phyloP scores from a whole-genome alignment of 495 filamentous ascomycete species.

The Neurospora pannonica region DNA sequence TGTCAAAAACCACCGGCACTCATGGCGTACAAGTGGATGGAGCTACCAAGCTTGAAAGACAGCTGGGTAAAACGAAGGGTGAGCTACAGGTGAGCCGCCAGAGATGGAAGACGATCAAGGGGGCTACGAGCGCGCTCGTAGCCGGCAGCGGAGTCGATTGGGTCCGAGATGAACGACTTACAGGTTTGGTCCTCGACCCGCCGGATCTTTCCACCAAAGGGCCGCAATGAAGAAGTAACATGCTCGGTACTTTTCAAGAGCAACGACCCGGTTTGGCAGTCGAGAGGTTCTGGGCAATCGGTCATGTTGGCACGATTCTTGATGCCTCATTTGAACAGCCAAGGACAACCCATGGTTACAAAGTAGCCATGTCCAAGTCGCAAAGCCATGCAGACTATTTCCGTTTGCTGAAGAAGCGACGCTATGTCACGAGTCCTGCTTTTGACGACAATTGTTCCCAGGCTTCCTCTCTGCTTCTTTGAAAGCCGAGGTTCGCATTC shows the following conservation, averaged over 20 bases:
- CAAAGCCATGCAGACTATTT: background rate
- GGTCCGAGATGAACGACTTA: slow-evolving; percentile 59
- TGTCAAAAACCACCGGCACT: slow-evolving; percentile 47
- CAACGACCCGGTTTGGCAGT: background rate
- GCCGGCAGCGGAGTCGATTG: slow-evolving; percentile 81
- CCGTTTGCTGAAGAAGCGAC: background rate
- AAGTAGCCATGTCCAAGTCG: background rate
- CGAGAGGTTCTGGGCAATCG: background rate
- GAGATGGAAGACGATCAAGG: slow-evolving; percentile 66
- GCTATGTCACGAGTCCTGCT: background rate
- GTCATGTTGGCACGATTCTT: background rate
- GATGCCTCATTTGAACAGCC: background rate
- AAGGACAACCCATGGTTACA: background rate
- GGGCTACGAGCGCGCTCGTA: slow-evolving; percentile 60
- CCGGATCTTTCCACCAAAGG: slow-evolving; percentile 34
- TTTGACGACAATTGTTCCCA: background rate
- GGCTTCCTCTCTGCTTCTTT: background rate
- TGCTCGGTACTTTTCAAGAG: background rate
- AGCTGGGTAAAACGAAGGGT: slow-evolving; percentile 45
- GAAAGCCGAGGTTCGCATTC: background rate
- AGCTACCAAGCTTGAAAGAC: slow-evolving; percentile 39
- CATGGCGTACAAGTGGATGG: slow-evolving; percentile 37
- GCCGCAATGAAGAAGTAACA: background rate
- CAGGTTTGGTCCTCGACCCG: slow-evolving; percentile 63
- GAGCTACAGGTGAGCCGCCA: slow-evolving; percentile 48